Evolutionary conservation across 208 protist species (phyloP).

Genomic region (Trypanosoma conorhini): DNA sequence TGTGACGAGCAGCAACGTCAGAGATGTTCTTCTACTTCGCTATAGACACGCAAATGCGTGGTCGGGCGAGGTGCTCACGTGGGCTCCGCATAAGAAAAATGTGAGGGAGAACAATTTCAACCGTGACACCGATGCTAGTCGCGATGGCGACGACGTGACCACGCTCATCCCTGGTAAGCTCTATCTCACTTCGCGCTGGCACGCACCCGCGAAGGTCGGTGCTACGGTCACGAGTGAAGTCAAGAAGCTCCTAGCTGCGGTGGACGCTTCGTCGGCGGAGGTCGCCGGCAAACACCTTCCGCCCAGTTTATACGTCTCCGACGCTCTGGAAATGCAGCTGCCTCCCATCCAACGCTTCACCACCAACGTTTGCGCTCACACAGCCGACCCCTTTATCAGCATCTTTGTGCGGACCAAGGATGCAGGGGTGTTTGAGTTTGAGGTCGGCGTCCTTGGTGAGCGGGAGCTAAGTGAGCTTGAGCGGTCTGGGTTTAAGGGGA

Average conservation of each 20-base stretch:
- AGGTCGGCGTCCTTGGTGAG: conserved; percentile 34
- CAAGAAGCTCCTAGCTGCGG: not conserved
- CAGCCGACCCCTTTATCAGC: conserved; percentile 38
- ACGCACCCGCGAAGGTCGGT: not conserved
- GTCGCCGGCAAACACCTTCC: not conserved
- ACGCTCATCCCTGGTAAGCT: conserved; percentile 13
- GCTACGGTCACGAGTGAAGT: conserved; percentile 3
- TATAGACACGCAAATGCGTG: conserved; percentile 5
- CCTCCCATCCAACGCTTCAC: conserved; percentile 39
- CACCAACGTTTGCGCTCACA: conserved; percentile 55
- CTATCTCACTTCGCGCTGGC: conserved; percentile 14
- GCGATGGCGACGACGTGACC: not conserved
- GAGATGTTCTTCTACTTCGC: not conserved
- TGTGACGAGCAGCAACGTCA: not conserved
- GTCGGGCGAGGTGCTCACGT: conserved; percentile 21
- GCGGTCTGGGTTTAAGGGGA: too few species aligned
- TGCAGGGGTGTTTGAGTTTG: conserved; percentile 48
- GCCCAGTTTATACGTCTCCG: conserved; percentile 35
- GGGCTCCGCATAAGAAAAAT: not conserved
- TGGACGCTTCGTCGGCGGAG: not conserved
- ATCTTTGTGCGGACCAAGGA: conserved; percentile 37
- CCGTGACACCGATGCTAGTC: not conserved
- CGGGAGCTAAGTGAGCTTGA: too few species aligned
- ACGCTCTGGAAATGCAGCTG: conserved; percentile 34
- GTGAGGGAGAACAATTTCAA: not conserved